Percentiles rank a stretch among this genome's conserved stretches.
These are phyloP conservation scores for Porphyra umbilicalis DNA, from an alignment of 31 red algal species.

Conservation along the genomic window DNA sequence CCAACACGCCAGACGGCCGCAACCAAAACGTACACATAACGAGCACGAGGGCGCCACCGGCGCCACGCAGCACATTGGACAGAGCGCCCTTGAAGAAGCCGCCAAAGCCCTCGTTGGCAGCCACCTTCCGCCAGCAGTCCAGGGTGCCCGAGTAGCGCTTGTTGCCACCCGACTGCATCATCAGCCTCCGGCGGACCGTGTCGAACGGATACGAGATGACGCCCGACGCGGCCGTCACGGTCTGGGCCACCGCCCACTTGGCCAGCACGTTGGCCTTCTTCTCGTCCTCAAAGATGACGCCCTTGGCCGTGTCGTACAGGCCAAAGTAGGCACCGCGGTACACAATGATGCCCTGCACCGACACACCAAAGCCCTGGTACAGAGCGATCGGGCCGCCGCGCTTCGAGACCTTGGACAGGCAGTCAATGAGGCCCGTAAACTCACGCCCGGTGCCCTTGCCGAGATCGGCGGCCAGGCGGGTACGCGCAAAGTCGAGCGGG, in stretches of 20 bases:
- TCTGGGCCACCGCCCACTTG: constrained; percentile 92
- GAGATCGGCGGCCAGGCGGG: constrained; percentile 97
- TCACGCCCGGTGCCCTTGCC: constrained; percentile 76
- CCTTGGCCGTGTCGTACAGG: constrained; percentile 97
- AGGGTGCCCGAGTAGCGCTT: constrained; percentile 92
- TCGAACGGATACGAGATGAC: constrained; percentile 98
- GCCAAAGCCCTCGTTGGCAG: constrained; percentile 67
- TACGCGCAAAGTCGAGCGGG: constrained; percentile 97
- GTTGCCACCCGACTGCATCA: constrained; percentile 98
- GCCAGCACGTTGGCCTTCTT: constrained; percentile 73
- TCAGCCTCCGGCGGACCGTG: constrained; percentile 97
- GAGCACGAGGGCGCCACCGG: constrained; percentile 96
- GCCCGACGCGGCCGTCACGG: constrained; percentile 78
- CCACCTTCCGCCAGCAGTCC: constrained; percentile 94
- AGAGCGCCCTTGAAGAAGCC: constrained; percentile 99
- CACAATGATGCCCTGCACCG: constrained; percentile 97
- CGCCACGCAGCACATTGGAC: constrained; percentile 92
- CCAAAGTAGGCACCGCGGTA: constrained; percentile 99
- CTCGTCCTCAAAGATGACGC: constrained; percentile 82
- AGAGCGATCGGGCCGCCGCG: constrained; percentile 75
- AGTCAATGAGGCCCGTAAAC: constrained; percentile 94
- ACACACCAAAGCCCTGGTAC: constrained; percentile 98
- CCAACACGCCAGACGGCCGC: no score
- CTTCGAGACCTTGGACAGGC: constrained; percentile 70
- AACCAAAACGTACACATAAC: constrained; percentile 52